These are phyloP conservation scores for Ilex aquifolium DNA, from an alignment of 257 asterid genomes.

Conservation along the genomic window DNA sequence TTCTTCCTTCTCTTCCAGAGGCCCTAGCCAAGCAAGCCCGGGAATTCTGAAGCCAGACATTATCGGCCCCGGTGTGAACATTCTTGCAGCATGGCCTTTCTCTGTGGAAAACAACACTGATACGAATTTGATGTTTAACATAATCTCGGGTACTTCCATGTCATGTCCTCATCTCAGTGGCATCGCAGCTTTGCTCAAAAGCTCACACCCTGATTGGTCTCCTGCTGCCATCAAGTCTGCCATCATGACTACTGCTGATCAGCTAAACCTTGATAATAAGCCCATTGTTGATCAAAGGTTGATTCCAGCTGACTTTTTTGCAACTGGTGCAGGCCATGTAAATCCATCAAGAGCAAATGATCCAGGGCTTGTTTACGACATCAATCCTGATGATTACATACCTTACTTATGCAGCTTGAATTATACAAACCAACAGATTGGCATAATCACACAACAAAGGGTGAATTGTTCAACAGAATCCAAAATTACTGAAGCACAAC, in stretches of 20 bases:
- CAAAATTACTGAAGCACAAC: neutral
- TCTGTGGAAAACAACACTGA: neutral
- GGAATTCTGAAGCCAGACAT: neutral
- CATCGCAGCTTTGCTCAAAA: neutral
- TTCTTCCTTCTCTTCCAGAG: conserved; percentile 1
- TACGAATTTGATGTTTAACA: neutral
- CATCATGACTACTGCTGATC: neutral
- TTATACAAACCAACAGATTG: neutral
- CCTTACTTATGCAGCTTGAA: neutral
- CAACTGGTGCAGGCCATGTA: neutral
- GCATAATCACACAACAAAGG: neutral
- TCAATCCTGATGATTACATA: neutral
- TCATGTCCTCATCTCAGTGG: conserved; percentile 1
- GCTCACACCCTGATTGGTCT: conserved; percentile 2
- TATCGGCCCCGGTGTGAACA: conserved; percentile 2
- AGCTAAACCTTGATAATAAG: neutral
- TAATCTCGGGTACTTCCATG: neutral
- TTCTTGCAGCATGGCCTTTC: neutral
- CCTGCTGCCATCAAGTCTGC: neutral
- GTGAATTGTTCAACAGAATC: neutral
- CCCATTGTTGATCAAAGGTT: conserved; percentile 1
- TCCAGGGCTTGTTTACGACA: conserved; percentile 4
- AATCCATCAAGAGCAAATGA: neutral
- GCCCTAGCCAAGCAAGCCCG: neutral
- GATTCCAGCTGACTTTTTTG: neutral